These are phyloP conservation scores for Ceratocystis ficicola DNA, from an alignment of 2,329 filamentous ascomycete species.

Conservation along the genomic window DNA sequence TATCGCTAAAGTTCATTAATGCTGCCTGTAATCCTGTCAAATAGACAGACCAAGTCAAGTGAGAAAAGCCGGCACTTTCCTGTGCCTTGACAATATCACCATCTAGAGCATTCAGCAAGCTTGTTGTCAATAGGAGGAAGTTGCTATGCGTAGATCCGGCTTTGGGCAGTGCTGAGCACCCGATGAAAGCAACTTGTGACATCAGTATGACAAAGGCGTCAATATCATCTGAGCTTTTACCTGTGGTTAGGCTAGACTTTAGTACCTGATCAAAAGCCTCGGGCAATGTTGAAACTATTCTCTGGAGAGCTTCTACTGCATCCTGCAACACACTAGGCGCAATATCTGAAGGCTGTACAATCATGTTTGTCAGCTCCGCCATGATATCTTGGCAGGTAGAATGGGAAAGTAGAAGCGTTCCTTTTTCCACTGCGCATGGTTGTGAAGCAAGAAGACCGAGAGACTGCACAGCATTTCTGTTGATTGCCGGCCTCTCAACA, in stretches of 20 bases:
- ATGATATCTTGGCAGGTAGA: slow-evolving; percentile 32
- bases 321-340: slow-evolving; percentile 34
- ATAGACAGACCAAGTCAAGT: slow-evolving; percentile 22
- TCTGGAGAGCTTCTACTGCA: slow-evolving; percentile 33
- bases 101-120: slow-evolving; percentile 16
- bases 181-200: slow-evolving; percentile 38
- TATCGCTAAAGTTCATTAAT: slow-evolving; percentile 33
- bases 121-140: slow-evolving; percentile 31
- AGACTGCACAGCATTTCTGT: slow-evolving; percentile 36
- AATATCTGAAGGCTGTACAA: slow-evolving; percentile 26
- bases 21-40: slow-evolving; percentile 28
- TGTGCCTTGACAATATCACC: slow-evolving; percentile 10
- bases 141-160: slow-evolving; percentile 30
- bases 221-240: slow-evolving; percentile 19
- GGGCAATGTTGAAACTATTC: slow-evolving; percentile 30
- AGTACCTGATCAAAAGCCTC: slow-evolving; percentile 28
- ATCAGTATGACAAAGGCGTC: slow-evolving; percentile 31
- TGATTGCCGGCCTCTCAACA: slow-evolving; percentile 33
- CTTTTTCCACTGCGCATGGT: slow-evolving; percentile 26
- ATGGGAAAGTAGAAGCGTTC: slow-evolving; percentile 29
- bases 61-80: neutral
- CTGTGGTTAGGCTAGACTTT: slow-evolving; percentile 21
- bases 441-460: slow-evolving; percentile 37
- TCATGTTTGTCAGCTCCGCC: slow-evolving; percentile 25
- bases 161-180: slow-evolving; percentile 34